phyloP scores from a whole-genome alignment of 2,329 filamentous ascomycete genomes.

The Monosporascus cannonballus region DNA sequence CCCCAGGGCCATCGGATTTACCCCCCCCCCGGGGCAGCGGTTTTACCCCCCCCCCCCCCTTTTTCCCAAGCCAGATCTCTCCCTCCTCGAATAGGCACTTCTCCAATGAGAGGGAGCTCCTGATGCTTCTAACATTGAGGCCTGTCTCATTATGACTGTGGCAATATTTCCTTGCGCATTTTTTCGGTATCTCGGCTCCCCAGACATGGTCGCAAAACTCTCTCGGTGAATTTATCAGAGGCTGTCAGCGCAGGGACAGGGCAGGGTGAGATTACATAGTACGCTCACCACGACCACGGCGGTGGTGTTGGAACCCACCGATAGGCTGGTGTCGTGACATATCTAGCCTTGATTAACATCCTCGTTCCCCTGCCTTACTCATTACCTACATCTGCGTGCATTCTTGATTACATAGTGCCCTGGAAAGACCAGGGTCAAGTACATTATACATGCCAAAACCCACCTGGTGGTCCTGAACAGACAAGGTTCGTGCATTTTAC shows the following conservation, averaged over 20 bases:
- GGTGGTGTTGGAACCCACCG: background rate
- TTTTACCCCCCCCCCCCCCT: conserved; percentile 16
- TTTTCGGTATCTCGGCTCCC: background rate
- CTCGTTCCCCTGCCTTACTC: background rate
- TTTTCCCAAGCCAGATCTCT: background rate
- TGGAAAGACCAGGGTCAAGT: background rate
- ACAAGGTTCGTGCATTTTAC: background rate
- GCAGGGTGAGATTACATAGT: background rate
- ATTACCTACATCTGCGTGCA: background rate
- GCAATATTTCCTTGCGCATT: background rate
- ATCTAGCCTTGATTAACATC: background rate
- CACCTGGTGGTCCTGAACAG: background rate
- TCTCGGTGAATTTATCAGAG: background rate
- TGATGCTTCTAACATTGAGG: background rate
- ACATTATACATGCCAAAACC: background rate
- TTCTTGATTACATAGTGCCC: background rate
- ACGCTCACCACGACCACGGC: background rate
- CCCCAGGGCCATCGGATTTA: conserved; percentile 20
- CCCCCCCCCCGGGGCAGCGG: conserved; percentile 19
- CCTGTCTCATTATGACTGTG: background rate
- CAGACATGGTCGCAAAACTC: background rate
- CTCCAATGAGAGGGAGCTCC: background rate
- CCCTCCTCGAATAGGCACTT: background rate
- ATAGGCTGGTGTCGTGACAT: background rate
- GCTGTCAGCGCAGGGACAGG: background rate